phyloP scores from a whole-genome alignment of 2,329 filamentous ascomycete genomes.

The Claviceps cyperi region DNA sequence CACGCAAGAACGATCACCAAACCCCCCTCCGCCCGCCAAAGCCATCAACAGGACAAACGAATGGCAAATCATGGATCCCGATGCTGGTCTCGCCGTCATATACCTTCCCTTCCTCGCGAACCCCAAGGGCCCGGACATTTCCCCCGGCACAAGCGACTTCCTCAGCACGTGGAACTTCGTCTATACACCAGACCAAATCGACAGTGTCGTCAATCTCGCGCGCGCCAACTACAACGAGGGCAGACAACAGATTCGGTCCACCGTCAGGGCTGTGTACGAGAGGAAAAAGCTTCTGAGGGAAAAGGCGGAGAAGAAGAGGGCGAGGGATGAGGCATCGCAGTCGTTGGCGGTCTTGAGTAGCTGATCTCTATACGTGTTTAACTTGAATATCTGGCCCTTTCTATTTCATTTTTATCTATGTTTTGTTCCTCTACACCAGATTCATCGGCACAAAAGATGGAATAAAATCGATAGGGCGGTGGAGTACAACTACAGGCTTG shows the following conservation, averaged over 20 bases:
- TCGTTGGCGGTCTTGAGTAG: conserved; percentile 4
- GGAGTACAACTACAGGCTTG: background rate
- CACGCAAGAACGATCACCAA: conserved; percentile 52
- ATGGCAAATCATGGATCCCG: conserved; percentile 52
- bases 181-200: conserved; percentile 81
- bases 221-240: conserved; percentile 79
- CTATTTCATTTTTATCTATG: background rate
- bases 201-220: conserved; percentile 68
- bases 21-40: conserved; percentile 36
- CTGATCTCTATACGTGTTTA: background rate
- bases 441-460: too few species aligned
- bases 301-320: conserved; percentile 29
- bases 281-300: conserved; percentile 62
- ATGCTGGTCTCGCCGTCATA: conserved; percentile 75
- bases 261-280: conserved; percentile 82
- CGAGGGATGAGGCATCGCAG: conserved; percentile 16
- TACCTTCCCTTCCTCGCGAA: conserved; percentile 88
- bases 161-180: conserved; percentile 97
- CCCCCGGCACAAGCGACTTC: conserved; percentile 71
- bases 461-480: background rate
- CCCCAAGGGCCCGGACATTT: conserved; percentile 62
- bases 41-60: conserved; percentile 47
- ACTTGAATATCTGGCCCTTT: background rate
- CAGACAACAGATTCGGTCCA: conserved; percentile 58
- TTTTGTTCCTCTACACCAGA: background rate